phyloP scores from a whole-genome alignment of 306 rosid genomes.

The Vigna reflexopilosa region DNA sequence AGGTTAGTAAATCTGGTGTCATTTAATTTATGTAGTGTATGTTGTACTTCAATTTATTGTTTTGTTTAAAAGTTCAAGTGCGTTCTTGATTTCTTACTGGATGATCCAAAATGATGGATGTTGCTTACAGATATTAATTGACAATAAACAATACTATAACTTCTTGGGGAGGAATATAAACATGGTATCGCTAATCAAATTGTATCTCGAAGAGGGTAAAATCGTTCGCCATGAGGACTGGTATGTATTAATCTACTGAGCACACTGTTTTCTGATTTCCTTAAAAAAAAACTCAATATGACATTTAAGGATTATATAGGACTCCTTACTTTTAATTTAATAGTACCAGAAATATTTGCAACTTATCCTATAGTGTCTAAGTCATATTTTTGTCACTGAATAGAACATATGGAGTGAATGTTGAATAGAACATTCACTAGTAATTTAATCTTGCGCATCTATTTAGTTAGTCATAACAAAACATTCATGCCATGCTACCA shows the following conservation, averaged over 20 bases:
- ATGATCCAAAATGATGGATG: conserved; percentile 30
- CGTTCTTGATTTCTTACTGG: conserved; percentile 38
- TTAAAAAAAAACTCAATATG: not conserved
- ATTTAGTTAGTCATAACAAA: conserved; percentile 18
- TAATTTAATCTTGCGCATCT: conserved; percentile 6
- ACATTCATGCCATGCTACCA: not conserved
- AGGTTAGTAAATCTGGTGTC: conserved; percentile 59
- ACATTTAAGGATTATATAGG: not conserved
- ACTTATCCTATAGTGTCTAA: not conserved
- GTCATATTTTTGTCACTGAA: conserved; percentile 30
- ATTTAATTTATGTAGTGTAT: not conserved
- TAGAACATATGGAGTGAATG: not conserved
- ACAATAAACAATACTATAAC: conserved; percentile 76
- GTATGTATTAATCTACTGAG: conserved; percentile 45
- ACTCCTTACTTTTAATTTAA: conserved; percentile 1
- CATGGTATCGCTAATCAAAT: conserved; percentile 76
- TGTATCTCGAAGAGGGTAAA: conserved; percentile 70
- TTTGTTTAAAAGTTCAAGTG: not conserved
- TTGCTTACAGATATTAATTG: conserved; percentile 65
- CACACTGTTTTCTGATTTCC: not conserved
- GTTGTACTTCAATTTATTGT: conserved; percentile 6
- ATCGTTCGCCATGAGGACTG: conserved; percentile 88
- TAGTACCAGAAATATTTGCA: not conserved
- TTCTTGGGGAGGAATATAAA: conserved; percentile 74
- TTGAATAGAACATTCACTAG: not conserved